Conservation (phyloP, 2,329 filamentous ascomycete genomes). For the Colletotrichum lini region DNA sequence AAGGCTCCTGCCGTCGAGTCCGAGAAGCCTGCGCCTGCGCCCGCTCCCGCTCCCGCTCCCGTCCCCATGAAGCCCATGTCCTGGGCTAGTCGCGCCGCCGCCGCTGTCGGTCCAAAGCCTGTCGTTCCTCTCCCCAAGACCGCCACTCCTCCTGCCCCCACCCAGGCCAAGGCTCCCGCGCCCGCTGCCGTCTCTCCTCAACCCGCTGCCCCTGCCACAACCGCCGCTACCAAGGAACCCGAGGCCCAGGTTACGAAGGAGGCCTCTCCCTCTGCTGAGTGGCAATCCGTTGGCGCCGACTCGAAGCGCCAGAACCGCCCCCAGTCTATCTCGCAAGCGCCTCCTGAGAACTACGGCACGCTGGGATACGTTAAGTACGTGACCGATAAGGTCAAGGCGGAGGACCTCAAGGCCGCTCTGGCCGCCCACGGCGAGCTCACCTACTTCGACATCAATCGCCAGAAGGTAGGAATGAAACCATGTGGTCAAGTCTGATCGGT, state of each 20-base stretch:
- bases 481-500: background rate
- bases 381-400: constrained; percentile 85
- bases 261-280: constrained; percentile 70
- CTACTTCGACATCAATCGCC: constrained; percentile 83
- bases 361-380: constrained; percentile 97
- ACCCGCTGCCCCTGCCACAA: constrained; percentile 57
- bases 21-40: constrained; percentile 61
- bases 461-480: constrained; percentile 75
- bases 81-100: constrained; percentile 80
- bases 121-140: constrained; percentile 72
- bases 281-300: constrained; percentile 90
- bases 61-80: constrained; percentile 74
- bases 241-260: constrained; percentile 66
- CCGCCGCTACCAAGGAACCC: constrained; percentile 53
- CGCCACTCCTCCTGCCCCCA: constrained; percentile 64
- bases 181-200: constrained; percentile 59
- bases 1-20: constrained; percentile 60
- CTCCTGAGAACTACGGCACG: constrained; percentile 80
- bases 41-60: constrained; percentile 68
- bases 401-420: constrained; percentile 79
- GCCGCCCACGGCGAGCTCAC: constrained; percentile 79
- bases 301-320: constrained; percentile 86
- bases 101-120: constrained; percentile 66
- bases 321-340: constrained; percentile 72
- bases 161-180: constrained; percentile 68